Base-by-base conservation (phyloP, 2,329 filamentous ascomycete genomes). In the Fusarium chaquense region DNA sequence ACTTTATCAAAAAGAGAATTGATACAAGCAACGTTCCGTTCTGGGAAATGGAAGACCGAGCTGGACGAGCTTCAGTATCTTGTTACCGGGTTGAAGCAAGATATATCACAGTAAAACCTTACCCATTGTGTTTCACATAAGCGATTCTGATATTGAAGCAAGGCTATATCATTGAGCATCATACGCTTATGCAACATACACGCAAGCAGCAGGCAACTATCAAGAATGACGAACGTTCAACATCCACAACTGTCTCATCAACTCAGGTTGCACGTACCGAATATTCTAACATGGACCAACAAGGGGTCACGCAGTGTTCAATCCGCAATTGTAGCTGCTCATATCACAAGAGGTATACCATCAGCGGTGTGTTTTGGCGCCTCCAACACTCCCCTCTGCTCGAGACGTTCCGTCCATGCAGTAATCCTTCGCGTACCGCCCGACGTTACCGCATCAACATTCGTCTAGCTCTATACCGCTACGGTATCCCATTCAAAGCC, bases 331-430 rank as follows among this genome's bases (percentile, higher is more conserved):
- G 57, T 3, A 13, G 11, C n/a, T 66, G 57, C 13, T 65, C 53
- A 26, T 58, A 57, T 1, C 62, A 62, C 9, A 58, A 28, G 5
- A 54, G 35, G 1, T 10, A 9, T 5, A 38, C 24, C 26, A 12
- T 28, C 9, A 46, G 12, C 5, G 65, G 65, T 33, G 47, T 26
- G 1, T 62, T 50, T 16, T 67, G 57, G 65, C 26, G 22, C 22
- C 13, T 66, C 4, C 52, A 66, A 22, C 62, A 62, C 47, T 41
- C 46, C 1, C 52, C 57, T 6, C 15, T 62, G 11, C 13, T 43
- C 2, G 50, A 57, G 13, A 28, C 58, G 1, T 43, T 58, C 7
- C 43, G 22, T 2, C 1, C 62, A 8, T 67, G 62, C 24, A 6
- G 55, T 6, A 46, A 43, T 6, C 2, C 28, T 6, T 6, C 4